Evolutionary conservation across 108 stramenopile species (phyloP).

Genomic region (Cyclotella kingstonii): DNA sequence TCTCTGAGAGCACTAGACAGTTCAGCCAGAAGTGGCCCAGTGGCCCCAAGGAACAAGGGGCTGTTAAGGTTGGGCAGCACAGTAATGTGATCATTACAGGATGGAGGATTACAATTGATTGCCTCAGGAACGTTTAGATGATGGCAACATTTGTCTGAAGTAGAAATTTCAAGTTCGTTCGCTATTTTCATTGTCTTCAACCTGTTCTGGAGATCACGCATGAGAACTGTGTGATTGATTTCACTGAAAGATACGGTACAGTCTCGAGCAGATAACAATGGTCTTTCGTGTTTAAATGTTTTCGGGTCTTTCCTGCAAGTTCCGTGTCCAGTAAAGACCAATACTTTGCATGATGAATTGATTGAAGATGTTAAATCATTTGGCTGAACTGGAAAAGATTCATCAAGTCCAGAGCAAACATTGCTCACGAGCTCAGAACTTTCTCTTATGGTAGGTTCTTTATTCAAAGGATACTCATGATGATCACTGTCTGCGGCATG

Average conservation of each 20-base stretch:
- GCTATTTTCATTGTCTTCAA: conserved; percentile 29
- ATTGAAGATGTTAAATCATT: no score
- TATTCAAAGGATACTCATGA: background rate
- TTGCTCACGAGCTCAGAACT: conserved; percentile 8
- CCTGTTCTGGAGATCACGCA: conserved; percentile 34
- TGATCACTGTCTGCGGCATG: background rate
- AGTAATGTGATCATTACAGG: background rate
- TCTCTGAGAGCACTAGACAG: conserved; percentile 11
- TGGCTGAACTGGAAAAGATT: no score
- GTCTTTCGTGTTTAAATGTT: background rate
- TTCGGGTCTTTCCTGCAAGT: conserved; percentile 1
- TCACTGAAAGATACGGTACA: conserved; percentile 1
- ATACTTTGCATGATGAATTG: no score
- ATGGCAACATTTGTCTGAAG: background rate
- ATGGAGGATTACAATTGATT: background rate
- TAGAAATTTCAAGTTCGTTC: conserved; percentile 30
- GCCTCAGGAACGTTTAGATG: background rate
- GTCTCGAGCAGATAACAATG: no score
- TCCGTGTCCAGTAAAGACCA: conserved; percentile 42
- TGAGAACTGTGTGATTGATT: conserved; percentile 15
- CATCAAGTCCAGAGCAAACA: background rate
- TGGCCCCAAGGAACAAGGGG: conserved; percentile 25
- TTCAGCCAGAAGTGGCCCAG: conserved; percentile 31
- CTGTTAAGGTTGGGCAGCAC: background rate
- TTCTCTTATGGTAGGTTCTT: background rate